These are phyloP conservation scores for Chaetoscypha palmicola DNA, from an alignment of 2,329 filamentous ascomycete genomes.

Conservation along the genomic window DNA sequence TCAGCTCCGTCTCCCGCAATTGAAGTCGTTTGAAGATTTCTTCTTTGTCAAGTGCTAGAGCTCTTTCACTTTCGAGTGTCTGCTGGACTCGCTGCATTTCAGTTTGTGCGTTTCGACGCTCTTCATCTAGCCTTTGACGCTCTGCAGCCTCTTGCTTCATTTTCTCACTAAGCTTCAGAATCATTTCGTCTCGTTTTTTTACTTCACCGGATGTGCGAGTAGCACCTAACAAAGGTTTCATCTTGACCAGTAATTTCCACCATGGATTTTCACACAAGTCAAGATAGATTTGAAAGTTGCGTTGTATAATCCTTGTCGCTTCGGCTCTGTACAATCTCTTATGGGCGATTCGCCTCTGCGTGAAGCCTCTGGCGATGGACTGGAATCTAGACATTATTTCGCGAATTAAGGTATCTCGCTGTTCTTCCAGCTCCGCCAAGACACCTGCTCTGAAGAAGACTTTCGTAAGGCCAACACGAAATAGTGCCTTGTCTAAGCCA, in stretches of 20 bases:
- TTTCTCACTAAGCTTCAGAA: slow-evolving; percentile 76
- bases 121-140: slow-evolving; percentile 79
- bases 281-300: slow-evolving; percentile 87
- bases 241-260: slow-evolving; percentile 92
- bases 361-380: slow-evolving; percentile 82
- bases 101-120: slow-evolving; percentile 75
- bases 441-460: slow-evolving; percentile 98
- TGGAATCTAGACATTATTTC: slow-evolving; percentile 94
- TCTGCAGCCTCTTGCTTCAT: slow-evolving; percentile 70
- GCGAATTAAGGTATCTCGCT: slow-evolving; percentile 83
- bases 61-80: slow-evolving; percentile 88
- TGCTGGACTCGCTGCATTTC: slow-evolving; percentile 89
- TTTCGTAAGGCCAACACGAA: slow-evolving; percentile 90
- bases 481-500: slow-evolving; percentile 75
- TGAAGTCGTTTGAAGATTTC: slow-evolving; percentile 98
- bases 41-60: slow-evolving; percentile 94
- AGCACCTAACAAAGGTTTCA: slow-evolving; percentile 89
- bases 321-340: slow-evolving; percentile 93
- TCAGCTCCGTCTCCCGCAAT: slow-evolving; percentile 81
- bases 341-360: slow-evolving; percentile 78
- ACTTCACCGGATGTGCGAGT: slow-evolving; percentile 90
- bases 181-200: slow-evolving; percentile 90
- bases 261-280: slow-evolving; percentile 88
- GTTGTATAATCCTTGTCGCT: slow-evolving; percentile 88
- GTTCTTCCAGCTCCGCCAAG: slow-evolving; percentile 91